These are phyloP conservation scores for Dacryopinax primogenitus DNA, from an alignment of 768 basidiomycete species.

Conservation along the genomic window DNA sequence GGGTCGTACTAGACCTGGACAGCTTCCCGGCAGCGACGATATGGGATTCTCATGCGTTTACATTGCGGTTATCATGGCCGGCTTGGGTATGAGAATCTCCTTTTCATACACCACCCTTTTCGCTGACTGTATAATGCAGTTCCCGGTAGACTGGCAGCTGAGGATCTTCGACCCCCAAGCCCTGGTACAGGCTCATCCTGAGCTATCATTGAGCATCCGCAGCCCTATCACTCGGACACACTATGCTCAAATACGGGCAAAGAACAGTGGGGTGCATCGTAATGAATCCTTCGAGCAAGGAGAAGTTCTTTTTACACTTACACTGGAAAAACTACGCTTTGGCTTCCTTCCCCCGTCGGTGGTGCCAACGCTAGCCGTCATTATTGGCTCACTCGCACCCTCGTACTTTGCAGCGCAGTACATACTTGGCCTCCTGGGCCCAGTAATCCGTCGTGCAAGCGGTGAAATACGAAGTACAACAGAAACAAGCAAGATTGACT, in stretches of 20 bases:
- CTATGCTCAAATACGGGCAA: not conserved
- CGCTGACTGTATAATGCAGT: not conserved
- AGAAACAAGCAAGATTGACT: not conserved
- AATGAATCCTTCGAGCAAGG: not conserved
- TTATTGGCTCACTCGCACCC: not conserved
- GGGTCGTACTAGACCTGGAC: not conserved
- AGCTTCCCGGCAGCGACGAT: not conserved
- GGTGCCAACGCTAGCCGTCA: not conserved
- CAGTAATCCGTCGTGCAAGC: not conserved
- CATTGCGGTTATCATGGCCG: not conserved
- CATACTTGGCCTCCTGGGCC: not conserved
- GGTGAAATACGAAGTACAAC: not conserved
- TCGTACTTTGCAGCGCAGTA: not conserved
- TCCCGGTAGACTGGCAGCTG: not conserved
- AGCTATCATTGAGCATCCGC: not conserved
- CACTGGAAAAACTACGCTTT: not conserved
- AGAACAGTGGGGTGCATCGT: not conserved
- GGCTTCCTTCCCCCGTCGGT: not conserved
- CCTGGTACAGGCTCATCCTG: not conserved
- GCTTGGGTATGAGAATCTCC: constrained; percentile 3
- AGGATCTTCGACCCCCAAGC: not conserved
- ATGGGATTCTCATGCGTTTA: not conserved
- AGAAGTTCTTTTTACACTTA: not conserved
- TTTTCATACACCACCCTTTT: not conserved
- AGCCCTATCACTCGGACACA: not conserved